These are phyloP conservation scores for Fragilaria radians DNA, from an alignment of 108 stramenopile species.

Conservation along the genomic window DNA sequence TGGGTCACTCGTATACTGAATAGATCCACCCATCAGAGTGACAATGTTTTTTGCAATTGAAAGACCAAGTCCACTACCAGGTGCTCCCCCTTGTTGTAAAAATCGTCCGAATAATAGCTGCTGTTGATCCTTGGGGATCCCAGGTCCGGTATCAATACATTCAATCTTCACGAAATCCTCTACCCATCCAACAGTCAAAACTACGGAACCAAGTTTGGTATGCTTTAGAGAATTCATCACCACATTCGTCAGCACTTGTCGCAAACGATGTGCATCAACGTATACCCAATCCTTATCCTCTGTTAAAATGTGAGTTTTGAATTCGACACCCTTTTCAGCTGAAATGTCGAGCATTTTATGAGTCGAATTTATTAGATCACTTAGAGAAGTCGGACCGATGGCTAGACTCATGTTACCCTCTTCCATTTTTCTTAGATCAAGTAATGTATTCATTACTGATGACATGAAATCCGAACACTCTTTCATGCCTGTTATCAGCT, in stretches of 20 bases:
- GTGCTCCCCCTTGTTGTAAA: constrained; percentile 35
- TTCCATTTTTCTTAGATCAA: constrained; percentile 32
- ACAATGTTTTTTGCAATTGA: constrained; percentile 18
- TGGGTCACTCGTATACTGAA: constrained; percentile 12
- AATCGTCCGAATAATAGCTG: constrained; percentile 21
- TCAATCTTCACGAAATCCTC: constrained; percentile 14
- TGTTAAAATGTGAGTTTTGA: constrained; percentile 8
- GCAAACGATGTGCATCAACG: constrained; percentile 28
- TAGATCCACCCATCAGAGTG: constrained; percentile 22
- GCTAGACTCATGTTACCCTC: constrained; percentile 21
- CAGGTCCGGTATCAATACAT: constrained; percentile 28
- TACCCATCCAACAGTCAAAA: constrained; percentile 15
- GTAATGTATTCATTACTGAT: constrained; percentile 24
- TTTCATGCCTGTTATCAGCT: constrained; percentile 8
- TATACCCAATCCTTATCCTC: too few species aligned
- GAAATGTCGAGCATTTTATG: constrained; percentile 2
- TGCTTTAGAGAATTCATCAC: constrained; percentile 27
- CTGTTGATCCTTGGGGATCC: constrained; percentile 30
- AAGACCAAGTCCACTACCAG: constrained; percentile 33
- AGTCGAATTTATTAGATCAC: constrained; percentile 19
- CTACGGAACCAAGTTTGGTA: constrained; percentile 27
- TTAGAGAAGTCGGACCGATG: constrained; percentile 7
- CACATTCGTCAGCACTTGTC: constrained; percentile 36
- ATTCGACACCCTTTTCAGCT: constrained; percentile 22
- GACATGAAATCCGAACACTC: constrained; percentile 20